phyloP scores from a whole-genome alignment of 768 basidiomycete species.

The Pleurotus ostreatus region DNA sequence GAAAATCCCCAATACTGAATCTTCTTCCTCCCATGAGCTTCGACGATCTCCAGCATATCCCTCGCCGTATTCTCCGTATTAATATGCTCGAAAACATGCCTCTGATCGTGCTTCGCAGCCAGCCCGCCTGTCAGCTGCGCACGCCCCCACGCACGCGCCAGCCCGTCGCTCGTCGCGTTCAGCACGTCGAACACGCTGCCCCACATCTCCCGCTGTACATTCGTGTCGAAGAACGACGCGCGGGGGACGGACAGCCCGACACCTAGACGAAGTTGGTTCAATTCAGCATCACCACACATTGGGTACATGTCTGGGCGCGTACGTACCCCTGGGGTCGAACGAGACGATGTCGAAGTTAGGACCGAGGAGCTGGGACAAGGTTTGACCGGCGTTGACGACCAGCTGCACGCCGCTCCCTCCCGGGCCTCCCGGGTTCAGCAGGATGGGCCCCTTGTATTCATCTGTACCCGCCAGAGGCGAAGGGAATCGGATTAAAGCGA shows the following conservation, averaged over 20 bases:
- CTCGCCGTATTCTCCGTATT: conserved; percentile 34
- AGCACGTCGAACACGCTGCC: conserved; percentile 11
- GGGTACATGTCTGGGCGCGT: not conserved
- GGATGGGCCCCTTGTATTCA: conserved; percentile 38
- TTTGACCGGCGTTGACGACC: conserved; percentile 17
- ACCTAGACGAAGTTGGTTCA: conserved; percentile 18
- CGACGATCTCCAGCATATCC: conserved; percentile 33
- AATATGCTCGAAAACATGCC: conserved; percentile 22
- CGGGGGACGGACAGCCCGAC: conserved; percentile 30
- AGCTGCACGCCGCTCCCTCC: conserved; percentile 40
- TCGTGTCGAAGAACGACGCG: conserved; percentile 30
- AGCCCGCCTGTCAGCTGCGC: conserved; percentile 26
- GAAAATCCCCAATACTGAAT: conserved; percentile 26
- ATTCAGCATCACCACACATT: not conserved
- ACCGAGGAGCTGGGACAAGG: conserved; percentile 30
- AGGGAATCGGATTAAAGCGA: conserved; percentile 38
- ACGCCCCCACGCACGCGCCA: conserved; percentile 28
- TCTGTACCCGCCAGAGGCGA: conserved; percentile 21
- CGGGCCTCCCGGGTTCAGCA: conserved; percentile 46
- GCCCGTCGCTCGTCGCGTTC: conserved; percentile 20
- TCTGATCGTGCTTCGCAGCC: conserved; percentile 23
- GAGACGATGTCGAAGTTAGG: conserved; percentile 42
- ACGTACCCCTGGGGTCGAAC: conserved; percentile 42
- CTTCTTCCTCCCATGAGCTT: conserved; percentile 28
- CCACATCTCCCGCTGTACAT: conserved; percentile 29